phyloP scores from a whole-genome alignment of 1,284 basidiomycete genomes.

The Apiotrichum veenhuisii region DNA sequence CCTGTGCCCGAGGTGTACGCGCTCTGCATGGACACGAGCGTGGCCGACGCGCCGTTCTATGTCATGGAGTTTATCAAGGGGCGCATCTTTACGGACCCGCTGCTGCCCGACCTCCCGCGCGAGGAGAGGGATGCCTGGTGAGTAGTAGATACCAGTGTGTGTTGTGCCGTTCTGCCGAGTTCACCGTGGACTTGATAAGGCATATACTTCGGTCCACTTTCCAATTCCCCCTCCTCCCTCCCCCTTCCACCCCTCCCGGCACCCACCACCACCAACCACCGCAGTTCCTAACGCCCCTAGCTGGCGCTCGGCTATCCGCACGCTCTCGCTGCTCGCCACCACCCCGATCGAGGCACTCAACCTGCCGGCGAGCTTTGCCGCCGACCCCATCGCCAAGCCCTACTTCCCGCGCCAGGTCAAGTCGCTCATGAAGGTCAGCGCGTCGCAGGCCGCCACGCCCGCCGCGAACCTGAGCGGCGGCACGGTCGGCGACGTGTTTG shows the following conservation, averaged over 20 bases:
- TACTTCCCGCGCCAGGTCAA: slow-evolving; percentile 93
- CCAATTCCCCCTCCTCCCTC: no score
- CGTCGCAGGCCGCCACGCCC: slow-evolving; percentile 68
- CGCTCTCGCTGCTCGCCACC: slow-evolving; percentile 69
- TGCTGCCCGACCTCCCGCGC: slow-evolving; percentile 64
- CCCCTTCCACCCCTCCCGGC: no score
- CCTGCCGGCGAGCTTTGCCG: slow-evolving; percentile 66
- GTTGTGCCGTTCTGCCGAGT: no score
- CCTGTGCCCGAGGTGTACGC: slow-evolving; percentile 82
- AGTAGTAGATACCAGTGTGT: no score
- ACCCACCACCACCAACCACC: background rate
- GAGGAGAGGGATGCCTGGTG: slow-evolving; percentile 69
- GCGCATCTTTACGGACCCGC: slow-evolving; percentile 80
- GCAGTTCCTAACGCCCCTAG: slow-evolving; percentile 50
- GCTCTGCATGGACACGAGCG: slow-evolving; percentile 69
- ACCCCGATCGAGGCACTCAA: slow-evolving; percentile 67
- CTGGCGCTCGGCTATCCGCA: slow-evolving; percentile 71
- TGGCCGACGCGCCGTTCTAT: slow-evolving; percentile 88
- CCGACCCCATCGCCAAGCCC: slow-evolving; percentile 55
- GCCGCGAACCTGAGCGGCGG: slow-evolving; percentile 47
- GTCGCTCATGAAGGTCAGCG: slow-evolving; percentile 69
- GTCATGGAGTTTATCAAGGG: slow-evolving; percentile 92
- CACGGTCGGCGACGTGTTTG: slow-evolving; percentile 50
- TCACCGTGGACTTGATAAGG: no score
- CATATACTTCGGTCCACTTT: no score